Percentiles rank a stretch among this genome's conserved stretches.
Conservation (phyloP, 2,329 filamentous ascomycete genomes). For the Bipolaris sorokiniana region DNA sequence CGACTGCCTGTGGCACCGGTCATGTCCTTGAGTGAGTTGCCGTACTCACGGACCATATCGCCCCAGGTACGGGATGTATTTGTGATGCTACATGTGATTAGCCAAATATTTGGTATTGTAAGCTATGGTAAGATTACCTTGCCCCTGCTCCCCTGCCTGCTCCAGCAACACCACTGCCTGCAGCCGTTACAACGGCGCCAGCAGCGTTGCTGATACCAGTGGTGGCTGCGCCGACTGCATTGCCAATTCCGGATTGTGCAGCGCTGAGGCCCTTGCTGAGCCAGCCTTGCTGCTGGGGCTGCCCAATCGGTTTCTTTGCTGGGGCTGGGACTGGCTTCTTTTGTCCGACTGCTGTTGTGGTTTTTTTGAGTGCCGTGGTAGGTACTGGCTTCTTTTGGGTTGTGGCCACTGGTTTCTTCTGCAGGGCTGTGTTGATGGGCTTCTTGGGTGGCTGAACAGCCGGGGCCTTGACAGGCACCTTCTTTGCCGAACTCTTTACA, state of each 20-base stretch:
- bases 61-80: constrained; percentile 55
- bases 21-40: constrained; percentile 58
- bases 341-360: constrained; percentile 16
- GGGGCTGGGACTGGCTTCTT: constrained; percentile 18
- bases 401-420: constrained; percentile 24
- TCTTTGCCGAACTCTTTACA: constrained; percentile 10
- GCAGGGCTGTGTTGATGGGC: constrained; percentile 23
- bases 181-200: constrained; percentile 51
- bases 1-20: constrained; percentile 54
- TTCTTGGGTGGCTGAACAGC: constrained; percentile 26
- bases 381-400: constrained; percentile 8
- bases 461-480: constrained; percentile 6
- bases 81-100: constrained; percentile 47
- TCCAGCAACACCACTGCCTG: constrained; percentile 55
- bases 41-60: constrained; percentile 57
- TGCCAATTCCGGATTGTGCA: constrained; percentile 25
- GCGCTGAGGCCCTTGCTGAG: constrained; percentile 42
- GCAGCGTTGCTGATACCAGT: constrained; percentile 54
- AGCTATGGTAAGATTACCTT: constrained; percentile 9
- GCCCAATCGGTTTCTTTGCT: constrained; percentile 17
- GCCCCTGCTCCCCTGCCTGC: constrained; percentile 16
- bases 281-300: constrained; percentile 52
- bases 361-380: constrained; percentile 17
- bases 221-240: constrained; percentile 44
- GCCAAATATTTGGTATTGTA: background rate